These are phyloP conservation scores for Paecilomyces variotii DNA, from an alignment of 2,329 filamentous ascomycete species.

Conservation along the genomic window DNA sequence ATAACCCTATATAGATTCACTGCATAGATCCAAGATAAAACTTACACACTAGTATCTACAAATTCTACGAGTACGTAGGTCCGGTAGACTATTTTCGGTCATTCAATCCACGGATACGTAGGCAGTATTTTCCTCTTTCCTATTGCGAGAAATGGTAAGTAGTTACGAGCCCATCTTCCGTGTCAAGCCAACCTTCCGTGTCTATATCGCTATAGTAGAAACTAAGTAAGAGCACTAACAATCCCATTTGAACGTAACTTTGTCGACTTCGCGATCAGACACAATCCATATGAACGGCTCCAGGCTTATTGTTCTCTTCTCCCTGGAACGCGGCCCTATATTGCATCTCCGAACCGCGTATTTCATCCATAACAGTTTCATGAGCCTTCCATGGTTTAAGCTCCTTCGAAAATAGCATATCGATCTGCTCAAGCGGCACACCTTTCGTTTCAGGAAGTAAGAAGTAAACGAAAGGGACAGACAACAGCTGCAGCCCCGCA, in stretches of 20 bases:
- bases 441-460: slow-evolving; percentile 56
- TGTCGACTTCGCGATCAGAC: not conserved
- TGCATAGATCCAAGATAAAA: no score
- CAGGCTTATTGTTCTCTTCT: not conserved
- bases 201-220: not conserved
- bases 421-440: slow-evolving; percentile 55
- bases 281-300: not conserved
- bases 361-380: not conserved
- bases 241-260: not conserved
- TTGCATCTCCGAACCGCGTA: not conserved
- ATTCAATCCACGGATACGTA: no score
- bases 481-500: slow-evolving; percentile 50
- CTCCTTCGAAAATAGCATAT: slow-evolving; percentile 43
- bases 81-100: no score
- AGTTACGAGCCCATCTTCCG: no score
- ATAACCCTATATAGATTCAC: not conserved
- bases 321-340: not conserved
- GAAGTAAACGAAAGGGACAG: slow-evolving; percentile 50
- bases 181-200: not conserved
- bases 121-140: no score
- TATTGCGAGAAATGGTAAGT: no score
- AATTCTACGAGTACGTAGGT: no score
- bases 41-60: no score
- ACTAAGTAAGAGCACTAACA: not conserved
- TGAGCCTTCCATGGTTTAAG: not conserved